Base-by-base conservation (phyloP, 139 green algal species). In the Pseudopediastrum boryanum region DNA sequence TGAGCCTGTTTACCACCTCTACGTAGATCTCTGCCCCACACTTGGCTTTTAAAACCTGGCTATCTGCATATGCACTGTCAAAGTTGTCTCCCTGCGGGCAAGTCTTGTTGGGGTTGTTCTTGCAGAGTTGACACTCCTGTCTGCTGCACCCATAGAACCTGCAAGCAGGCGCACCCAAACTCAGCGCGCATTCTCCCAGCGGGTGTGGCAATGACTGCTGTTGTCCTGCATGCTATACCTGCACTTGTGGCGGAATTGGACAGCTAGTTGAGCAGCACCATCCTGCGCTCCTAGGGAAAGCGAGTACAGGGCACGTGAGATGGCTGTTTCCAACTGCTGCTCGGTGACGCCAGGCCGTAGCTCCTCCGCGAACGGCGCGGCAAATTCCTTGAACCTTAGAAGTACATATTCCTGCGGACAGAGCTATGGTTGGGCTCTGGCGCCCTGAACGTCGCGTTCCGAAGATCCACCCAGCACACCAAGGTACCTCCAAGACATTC, bases 71-170 rank as follows among this genome's bases (percentile, higher is more conserved):
- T 43, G 71, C 81, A 51, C 88, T 81, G 48, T 84, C 83, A 56
- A 83, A 83, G 75, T 90, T 81, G 21, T 81, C 77, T 12, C 80
- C 75, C 5, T 19, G 4, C 0, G n/a, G 7, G 71, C 86, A 90
- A 16, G 72, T 67, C 67, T 91, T 91, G 51, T 86, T 79, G 1
- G 83, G 86, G 44, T 91, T 89, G 71, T 91, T 86, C 38, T 85
- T 85, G 77, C 86, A 91, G 19, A 91, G 78, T 16, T 7, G 1
- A 68, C 86, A 90, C 5, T 86, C 81, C 44, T 71, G 77, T 54
- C 62, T 62, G 19, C 56, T 36, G 63, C 86, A 90, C 8, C 83
- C 86, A n/a, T 80, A 44, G 58, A 77, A 84, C 56, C 77, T 87
- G 64, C 29, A 7, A 61, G 41, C 1, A 27, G 10, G 16, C 69